Base-by-base conservation (phyloP, 2,329 filamentous ascomycete species). In the Talaromyces sp. region DNA sequence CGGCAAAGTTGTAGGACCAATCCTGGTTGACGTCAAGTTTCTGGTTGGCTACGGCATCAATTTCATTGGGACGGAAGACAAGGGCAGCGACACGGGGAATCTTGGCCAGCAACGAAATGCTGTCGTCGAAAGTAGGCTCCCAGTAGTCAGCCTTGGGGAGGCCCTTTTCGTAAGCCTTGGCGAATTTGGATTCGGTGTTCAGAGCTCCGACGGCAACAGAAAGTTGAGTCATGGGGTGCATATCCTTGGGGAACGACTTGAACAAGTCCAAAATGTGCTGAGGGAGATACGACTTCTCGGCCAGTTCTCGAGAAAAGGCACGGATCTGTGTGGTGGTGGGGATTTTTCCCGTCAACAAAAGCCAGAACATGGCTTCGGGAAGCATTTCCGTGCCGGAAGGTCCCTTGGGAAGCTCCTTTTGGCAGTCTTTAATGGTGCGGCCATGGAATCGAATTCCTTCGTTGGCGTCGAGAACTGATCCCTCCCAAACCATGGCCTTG, bases 291-390 rank as follows among this genome's bases (percentile, higher is more conserved):
- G 90, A 89, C 80, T 97, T 88, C 75, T 93, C 89, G 58, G 95
- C 95, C 25, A 98, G 83, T 77, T 98, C 89, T 63, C 88, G 86
- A 54, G 92, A 96, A 70, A 99, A 87, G 50, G 80, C 82, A 71
- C 93, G 90, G 66, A 95, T 86, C 78, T 99, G 95, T 66, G 81
- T 81, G 23, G 88, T 89, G 1, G 90, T 91, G 25, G 95, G 95
- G 23, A 98, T 90, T 78, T 96, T 85, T 64, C 95, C 95, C 9
- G 95, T 99, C 69, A 99, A 83, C 58, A 99, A 87, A 46, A 98
- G 87, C 95, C 95, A 99, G 84, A 99, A 99, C 95, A 99, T 99
- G 77, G 93, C 88, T 80, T 99, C 95, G 55, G 95, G 95, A 12
- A 98, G 86, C 95, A 98, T 99, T 81, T 98, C 93, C 5, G 92